phyloP scores from a whole-genome alignment of 108 stramenopile genomes.

The Aureococcus anophagefferens region DNA sequence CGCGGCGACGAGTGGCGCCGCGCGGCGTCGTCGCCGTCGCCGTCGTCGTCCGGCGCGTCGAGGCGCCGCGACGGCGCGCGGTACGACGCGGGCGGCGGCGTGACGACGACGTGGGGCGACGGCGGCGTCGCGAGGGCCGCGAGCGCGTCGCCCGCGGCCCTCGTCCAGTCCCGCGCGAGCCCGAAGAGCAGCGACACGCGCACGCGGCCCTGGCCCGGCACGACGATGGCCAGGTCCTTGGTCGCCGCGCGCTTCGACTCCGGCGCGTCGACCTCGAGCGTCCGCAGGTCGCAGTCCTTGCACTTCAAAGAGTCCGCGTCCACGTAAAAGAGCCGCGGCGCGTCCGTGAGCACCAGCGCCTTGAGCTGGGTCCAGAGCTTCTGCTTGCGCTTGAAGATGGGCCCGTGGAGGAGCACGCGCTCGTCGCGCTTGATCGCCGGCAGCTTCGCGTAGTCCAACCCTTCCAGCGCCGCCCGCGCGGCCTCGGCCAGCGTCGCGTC shows the following conservation, averaged over 20 bases:
- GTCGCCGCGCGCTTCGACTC: too few species aligned
- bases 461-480: not conserved
- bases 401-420: not conserved
- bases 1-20: too few species aligned
- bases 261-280: not conserved
- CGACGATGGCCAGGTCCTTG: not conserved
- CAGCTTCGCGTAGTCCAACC: not conserved
- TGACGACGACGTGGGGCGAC: too few species aligned
- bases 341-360: not conserved
- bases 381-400: not conserved
- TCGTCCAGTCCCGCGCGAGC: not conserved
- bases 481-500: not conserved
- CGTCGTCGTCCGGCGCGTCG: too few species aligned
- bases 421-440: not conserved
- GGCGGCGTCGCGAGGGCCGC: too few species aligned
- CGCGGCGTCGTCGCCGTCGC: too few species aligned
- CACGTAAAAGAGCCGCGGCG: not conserved
- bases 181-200: not conserved
- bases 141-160: too few species aligned
- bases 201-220: not conserved
- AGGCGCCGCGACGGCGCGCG: too few species aligned
- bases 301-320: not conserved
- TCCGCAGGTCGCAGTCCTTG: not conserved
- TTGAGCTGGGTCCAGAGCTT: not conserved
- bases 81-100: too few species aligned